Evolutionary conservation across 1,284 basidiomycete species (phyloP).

Genomic region (Melanopsichium pennsylvanicum): DNA sequence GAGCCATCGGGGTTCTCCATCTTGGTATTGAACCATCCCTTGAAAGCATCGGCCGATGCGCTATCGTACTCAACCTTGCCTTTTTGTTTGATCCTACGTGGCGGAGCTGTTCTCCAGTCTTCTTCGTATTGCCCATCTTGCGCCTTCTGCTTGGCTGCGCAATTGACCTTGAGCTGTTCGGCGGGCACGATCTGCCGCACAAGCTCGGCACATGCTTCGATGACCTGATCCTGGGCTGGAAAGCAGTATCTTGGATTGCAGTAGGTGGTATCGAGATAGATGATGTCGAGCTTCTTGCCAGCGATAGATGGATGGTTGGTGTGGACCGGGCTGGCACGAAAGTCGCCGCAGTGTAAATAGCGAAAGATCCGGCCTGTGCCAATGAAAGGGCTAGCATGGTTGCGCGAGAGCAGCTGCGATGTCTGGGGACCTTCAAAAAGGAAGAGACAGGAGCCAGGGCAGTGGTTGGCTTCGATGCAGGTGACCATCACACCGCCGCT

Average conservation of each 20-base stretch:
- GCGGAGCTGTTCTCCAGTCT: conserved; percentile 55
- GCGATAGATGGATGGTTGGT: conserved; percentile 49
- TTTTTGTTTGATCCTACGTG: conserved; percentile 58
- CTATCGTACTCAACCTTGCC: conserved; percentile 27
- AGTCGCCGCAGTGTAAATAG: conserved; percentile 93
- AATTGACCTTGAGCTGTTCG: conserved; percentile 15
- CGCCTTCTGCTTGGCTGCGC: conserved; percentile 20
- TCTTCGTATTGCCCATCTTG: conserved; percentile 62
- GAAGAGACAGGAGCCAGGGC: conserved; percentile 91
- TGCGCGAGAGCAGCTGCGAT: conserved; percentile 71
- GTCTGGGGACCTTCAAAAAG: conserved; percentile 92
- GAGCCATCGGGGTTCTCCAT: conserved; percentile 17
- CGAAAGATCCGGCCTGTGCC: conserved; percentile 72
- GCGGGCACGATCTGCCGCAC: conserved; percentile 68
- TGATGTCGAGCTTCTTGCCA: conserved; percentile 74
- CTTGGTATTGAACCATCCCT: conserved; percentile 54
- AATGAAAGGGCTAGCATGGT: conserved; percentile 35
- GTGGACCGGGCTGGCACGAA: conserved; percentile 65
- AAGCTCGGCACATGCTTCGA: conserved; percentile 87
- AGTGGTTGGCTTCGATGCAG: conserved; percentile 94
- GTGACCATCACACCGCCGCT: conserved; percentile 88
- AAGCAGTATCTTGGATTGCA: conserved; percentile 94
- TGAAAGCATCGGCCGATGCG: conserved; percentile 39
- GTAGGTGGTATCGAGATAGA: conserved; percentile 97
- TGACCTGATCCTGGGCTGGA: conserved; percentile 89